Percentiles rank a stretch among this genome's conserved stretches.
Evolutionary conservation across 1,139 yeast species (phyloP).

Genomic region (Debaryomyces udenii): DNA sequence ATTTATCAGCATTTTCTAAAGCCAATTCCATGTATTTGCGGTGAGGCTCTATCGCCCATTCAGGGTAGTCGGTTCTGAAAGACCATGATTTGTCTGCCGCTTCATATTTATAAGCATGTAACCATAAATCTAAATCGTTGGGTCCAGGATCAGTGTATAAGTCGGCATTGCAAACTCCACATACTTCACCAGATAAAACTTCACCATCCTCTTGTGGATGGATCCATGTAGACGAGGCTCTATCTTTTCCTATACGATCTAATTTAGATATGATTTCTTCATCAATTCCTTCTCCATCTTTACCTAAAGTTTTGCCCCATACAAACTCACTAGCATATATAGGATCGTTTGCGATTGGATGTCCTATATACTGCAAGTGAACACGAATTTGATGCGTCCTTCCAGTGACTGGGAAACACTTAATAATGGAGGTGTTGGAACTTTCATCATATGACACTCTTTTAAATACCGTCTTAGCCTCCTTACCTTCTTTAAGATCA

Average conservation of each 20-base stretch:
- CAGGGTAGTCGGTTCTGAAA: slow-evolving; percentile 78
- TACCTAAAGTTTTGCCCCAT: slow-evolving; percentile 72
- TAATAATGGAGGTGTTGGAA: slow-evolving; percentile 66
- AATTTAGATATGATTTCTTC: slow-evolving; percentile 50
- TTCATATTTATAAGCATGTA: slow-evolving; percentile 83
- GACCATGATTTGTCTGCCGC: slow-evolving; percentile 66
- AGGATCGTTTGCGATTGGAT: slow-evolving; percentile 95
- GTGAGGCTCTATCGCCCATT: slow-evolving; percentile 77
- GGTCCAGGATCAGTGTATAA: slow-evolving; percentile 87
- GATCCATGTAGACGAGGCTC: slow-evolving; percentile 70
- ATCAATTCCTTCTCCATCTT: slow-evolving; percentile 53
- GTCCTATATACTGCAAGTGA: slow-evolving; percentile 83
- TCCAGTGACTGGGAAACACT: slow-evolving; percentile 86
- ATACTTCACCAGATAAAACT: slow-evolving; percentile 54
- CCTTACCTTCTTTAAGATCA: slow-evolving; percentile 66
- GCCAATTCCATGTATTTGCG: slow-evolving; percentile 64
- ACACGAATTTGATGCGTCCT: slow-evolving; percentile 95
- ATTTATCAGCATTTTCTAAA: slow-evolving; percentile 73
- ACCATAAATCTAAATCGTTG: slow-evolving; percentile 82
- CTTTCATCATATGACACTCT: slow-evolving; percentile 63
- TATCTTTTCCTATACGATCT: slow-evolving; percentile 68
- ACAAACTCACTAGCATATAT: slow-evolving; percentile 66
- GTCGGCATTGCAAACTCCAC: slow-evolving; percentile 71
- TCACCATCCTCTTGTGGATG: slow-evolving; percentile 65
- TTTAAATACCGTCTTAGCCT: slow-evolving; percentile 55